Percentiles rank a stretch among this genome's conserved stretches.
phyloP scores from a whole-genome alignment of 768 basidiomycete species.

The Tulasnella calospora region DNA sequence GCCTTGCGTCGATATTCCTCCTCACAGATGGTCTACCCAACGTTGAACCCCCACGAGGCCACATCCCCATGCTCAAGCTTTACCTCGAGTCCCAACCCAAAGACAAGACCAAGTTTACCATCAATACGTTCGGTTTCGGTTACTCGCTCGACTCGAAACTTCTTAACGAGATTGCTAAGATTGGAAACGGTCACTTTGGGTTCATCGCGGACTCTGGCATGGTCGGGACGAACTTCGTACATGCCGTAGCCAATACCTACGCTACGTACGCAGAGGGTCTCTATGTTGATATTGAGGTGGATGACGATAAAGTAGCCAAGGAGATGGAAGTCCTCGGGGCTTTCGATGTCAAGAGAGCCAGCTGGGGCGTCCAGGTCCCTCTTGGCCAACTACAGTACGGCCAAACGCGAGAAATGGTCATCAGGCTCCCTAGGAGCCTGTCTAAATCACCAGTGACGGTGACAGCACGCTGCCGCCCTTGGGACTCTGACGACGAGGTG shows the following conservation, averaged over 20 bases:
- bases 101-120: constrained; percentile 19
- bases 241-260: constrained; percentile 29
- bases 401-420: constrained; percentile 28
- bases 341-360: neutral
- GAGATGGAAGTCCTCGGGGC: neutral
- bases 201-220: constrained; percentile 30
- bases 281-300: constrained; percentile 17
- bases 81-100: constrained; percentile 27
- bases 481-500: constrained; percentile 5
- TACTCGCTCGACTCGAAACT: constrained; percentile 29
- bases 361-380: constrained; percentile 2
- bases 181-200: constrained; percentile 23
- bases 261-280: constrained; percentile 27
- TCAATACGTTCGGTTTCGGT: constrained; percentile 31
- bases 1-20: constrained; percentile 28
- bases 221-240: constrained; percentile 30
- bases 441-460: constrained; percentile 13
- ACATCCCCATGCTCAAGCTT: constrained; percentile 27
- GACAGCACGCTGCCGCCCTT: constrained; percentile 13
- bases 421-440: neutral
- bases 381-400: constrained; percentile 26
- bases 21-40: constrained; percentile 29
- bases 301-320: constrained; percentile 20
- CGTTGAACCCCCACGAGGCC: constrained; percentile 29
- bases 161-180: constrained; percentile 23